Percentiles rank a stretch among this genome's conserved stretches.
phyloP scores from a whole-genome alignment of 2,329 filamentous ascomycete genomes.

The Clonostachys chloroleuca region DNA sequence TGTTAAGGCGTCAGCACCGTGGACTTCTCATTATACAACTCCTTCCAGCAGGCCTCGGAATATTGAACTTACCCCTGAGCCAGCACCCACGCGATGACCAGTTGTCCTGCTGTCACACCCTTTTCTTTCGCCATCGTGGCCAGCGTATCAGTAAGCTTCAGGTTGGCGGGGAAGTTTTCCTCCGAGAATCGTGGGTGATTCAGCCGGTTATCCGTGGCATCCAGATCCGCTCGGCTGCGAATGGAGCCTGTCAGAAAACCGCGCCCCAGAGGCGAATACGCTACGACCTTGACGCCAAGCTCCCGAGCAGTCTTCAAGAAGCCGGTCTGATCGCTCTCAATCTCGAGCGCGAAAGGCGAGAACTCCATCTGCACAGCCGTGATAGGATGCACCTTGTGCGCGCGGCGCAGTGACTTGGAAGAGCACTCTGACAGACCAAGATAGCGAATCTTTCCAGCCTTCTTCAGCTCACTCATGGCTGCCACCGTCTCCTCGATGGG shows the following conservation, averaged over 20 bases:
- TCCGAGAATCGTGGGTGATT: constrained; percentile 1
- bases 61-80: constrained; percentile 33
- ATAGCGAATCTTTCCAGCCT: constrained; percentile 48
- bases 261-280: constrained; percentile 52
- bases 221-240: background rate
- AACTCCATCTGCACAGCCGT: constrained; percentile 50
- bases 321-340: constrained; percentile 43
- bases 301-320: constrained; percentile 47
- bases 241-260: constrained; percentile 38
- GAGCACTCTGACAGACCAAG: constrained; percentile 45
- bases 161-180: constrained; percentile 1
- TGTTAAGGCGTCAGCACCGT: too few relatives aligned
- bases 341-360: constrained; percentile 46
- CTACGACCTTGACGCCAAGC: constrained; percentile 47
- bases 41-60: too few relatives aligned
- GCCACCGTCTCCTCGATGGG: constrained; percentile 41
- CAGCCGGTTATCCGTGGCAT: background rate
- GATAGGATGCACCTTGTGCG: constrained; percentile 41
- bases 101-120: constrained; percentile 43
- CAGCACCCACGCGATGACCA: constrained; percentile 58
- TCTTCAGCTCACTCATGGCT: constrained; percentile 37
- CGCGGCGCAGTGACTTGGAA: constrained; percentile 43
- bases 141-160: background rate
- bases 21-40: too few relatives aligned
- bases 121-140: constrained; percentile 25